Evolutionary conservation across 257 asterid species (phyloP).

Genomic region (Gardenia jasminoides): DNA sequence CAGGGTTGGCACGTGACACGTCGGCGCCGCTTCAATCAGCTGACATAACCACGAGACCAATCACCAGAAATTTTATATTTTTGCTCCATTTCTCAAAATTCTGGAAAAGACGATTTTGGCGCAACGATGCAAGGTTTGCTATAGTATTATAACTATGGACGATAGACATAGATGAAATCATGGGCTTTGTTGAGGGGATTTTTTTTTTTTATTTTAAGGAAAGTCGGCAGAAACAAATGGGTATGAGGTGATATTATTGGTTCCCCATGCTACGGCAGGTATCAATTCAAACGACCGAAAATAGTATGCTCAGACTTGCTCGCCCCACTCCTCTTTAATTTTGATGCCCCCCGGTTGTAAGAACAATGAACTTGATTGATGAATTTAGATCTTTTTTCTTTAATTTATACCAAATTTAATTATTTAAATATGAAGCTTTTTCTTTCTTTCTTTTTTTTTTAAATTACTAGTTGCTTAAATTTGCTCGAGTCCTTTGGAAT

Average conservation of each 20-base stretch:
- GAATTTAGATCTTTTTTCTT: background rate
- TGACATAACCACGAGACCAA: background rate
- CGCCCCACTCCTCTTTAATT: background rate
- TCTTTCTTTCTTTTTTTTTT: no score
- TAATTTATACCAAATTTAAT: background rate
- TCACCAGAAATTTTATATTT: no score
- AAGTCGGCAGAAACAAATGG: background rate
- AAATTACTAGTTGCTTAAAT: no score
- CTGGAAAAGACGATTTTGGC: constrained; percentile 15
- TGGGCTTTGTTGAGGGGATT: background rate
- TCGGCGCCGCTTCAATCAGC: constrained; percentile 18
- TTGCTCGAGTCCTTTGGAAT: no score
- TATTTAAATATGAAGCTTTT: background rate
- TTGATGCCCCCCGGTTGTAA: background rate
- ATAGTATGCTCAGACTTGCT: background rate
- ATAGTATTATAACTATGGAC: no score
- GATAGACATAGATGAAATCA: background rate
- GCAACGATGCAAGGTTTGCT: background rate
- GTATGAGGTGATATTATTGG: background rate
- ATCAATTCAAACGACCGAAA: background rate
- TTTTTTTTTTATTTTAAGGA: no score
- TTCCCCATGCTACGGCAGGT: background rate
- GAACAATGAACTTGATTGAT: background rate
- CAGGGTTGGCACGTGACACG: constrained; percentile 29
- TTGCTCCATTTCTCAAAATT: background rate